Percentiles rank a stretch among this genome's conserved stretches.
Evolutionary conservation across 805 yeast genomes (phyloP).

Genomic region (Kodamaea neixiangensis): DNA sequence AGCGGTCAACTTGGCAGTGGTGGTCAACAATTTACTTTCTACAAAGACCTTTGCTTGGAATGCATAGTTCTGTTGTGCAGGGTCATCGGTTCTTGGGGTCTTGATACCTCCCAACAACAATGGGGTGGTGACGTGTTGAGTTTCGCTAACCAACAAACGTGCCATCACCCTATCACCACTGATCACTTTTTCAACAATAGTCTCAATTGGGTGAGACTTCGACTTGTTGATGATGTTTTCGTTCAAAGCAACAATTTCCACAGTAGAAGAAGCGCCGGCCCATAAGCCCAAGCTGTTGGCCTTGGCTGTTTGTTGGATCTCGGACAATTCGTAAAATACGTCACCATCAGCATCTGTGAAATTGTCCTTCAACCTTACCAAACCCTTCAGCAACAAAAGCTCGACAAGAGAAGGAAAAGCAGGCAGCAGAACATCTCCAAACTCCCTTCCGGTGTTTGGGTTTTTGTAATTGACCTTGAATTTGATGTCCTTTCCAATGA

Average conservation of each 20-base stretch:
- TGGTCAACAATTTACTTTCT: slow-evolving; percentile 62
- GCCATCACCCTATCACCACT: slow-evolving; percentile 77
- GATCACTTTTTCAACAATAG: slow-evolving; percentile 74
- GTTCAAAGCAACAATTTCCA: slow-evolving; percentile 28
- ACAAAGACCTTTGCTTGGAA: slow-evolving; percentile 66
- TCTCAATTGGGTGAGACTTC: slow-evolving; percentile 42
- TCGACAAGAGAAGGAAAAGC: slow-evolving; percentile 60
- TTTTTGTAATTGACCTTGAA: slow-evolving; percentile 58
- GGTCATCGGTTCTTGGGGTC: slow-evolving; percentile 65
- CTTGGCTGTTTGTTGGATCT: slow-evolving; percentile 52
- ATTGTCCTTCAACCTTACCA: slow-evolving; percentile 62
- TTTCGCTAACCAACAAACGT: slow-evolving; percentile 50
- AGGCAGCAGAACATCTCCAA: slow-evolving; percentile 71
- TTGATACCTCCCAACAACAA: slow-evolving; percentile 73
- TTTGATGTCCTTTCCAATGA: slow-evolving; percentile 65
- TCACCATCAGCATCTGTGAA: slow-evolving; percentile 41
- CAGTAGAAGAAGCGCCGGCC: slow-evolving; percentile 24
- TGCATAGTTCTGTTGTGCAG: slow-evolving; percentile 57
- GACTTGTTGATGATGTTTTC: slow-evolving; percentile 36
- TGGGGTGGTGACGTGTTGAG: slow-evolving; percentile 58
- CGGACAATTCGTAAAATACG: slow-evolving; percentile 42
- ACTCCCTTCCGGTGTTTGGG: slow-evolving; percentile 56
- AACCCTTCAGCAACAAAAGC: slow-evolving; percentile 57
- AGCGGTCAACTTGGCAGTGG: slow-evolving; percentile 53
- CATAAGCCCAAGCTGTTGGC: slow-evolving; percentile 58